Base-by-base conservation (phyloP, 768 basidiomycete genomes). In the Collybia nuda region DNA sequence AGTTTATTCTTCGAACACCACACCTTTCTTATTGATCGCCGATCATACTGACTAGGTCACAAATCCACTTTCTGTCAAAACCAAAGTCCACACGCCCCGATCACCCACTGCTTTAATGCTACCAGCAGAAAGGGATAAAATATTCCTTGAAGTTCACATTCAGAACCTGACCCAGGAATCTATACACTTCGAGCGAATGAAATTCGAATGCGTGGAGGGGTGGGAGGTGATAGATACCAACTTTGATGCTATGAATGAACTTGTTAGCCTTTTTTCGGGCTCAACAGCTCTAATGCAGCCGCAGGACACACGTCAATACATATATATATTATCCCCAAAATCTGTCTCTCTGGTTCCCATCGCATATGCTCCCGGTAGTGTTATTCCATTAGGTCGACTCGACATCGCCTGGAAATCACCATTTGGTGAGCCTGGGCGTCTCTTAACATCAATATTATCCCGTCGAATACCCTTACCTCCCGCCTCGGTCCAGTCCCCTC, bases 41-140 rank as follows among this genome's bases (percentile, higher is more conserved):
- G 32, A 32, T 41, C 42, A 11, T 38, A 18, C 18, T 50, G 42
- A 40, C 14, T 56, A 96, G 92, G 93, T 94, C 21, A 88, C 86
- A n/a, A 95, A 96, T 57, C 95, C 95, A 1, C 73, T 98, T 12
- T 92, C 92, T 0, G 94, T 98, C 51, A 96, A 96, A 69, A 97
- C 94, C 12, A 95, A 95, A 66, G 91, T 96, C 0, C 91, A 97
- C 64, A 61, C 75, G 2, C 80, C 90, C 1, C 80, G 78, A 45
- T 86, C 90, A 0, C 86, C 92, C 0, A 81, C 88, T 18, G 85
- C 92, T 1, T 54, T 83, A 9, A 70, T 94, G 23, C 79, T 83
- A 5, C 66, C 78, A 2, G 40, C 66, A 2, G 86, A 91, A 57
- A 80, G 91, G 48, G 84, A 89, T 42, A 91, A 91, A 55, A 77